phyloP scores from a whole-genome alignment of 257 asterid genomes.

The Ballota nigra region DNA sequence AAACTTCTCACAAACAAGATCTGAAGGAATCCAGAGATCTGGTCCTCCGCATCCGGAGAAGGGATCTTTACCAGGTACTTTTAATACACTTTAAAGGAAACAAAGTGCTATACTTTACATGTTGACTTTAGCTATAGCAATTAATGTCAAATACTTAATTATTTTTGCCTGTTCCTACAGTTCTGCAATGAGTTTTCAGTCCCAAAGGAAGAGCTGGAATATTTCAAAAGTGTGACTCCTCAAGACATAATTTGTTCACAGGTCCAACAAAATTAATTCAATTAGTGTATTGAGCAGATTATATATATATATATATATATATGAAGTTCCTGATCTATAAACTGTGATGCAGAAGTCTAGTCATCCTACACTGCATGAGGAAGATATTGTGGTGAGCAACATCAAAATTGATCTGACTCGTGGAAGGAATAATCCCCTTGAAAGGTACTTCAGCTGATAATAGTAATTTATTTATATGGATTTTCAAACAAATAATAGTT shows the following conservation, averaged over 20 bases:
- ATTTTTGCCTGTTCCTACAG: slow-evolving; percentile 38
- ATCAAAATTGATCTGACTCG: slow-evolving; percentile 77
- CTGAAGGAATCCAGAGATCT: slow-evolving; percentile 86
- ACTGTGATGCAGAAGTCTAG: slow-evolving; percentile 50
- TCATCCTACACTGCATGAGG: slow-evolving; percentile 50
- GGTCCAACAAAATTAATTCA: slow-evolving; percentile 40
- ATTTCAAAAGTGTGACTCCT: slow-evolving; percentile 63
- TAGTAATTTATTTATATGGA: background rate
- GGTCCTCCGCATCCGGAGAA: slow-evolving; percentile 67
- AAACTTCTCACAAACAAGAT: slow-evolving; percentile 56
- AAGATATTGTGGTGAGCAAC: slow-evolving; percentile 69
- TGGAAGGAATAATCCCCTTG: slow-evolving; percentile 74
- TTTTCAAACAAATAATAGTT: background rate
- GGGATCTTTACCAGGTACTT: slow-evolving; percentile 87
- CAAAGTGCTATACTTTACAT: background rate
- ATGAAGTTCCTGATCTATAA: slow-evolving; percentile 25
- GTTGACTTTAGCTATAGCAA: background rate
- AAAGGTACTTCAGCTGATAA: slow-evolving; percentile 42
- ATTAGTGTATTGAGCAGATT: background rate
- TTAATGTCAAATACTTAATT: background rate
- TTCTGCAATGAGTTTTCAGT: slow-evolving; percentile 89
- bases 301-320: background rate
- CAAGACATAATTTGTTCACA: slow-evolving; percentile 89
- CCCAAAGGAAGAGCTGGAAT: slow-evolving; percentile 67
- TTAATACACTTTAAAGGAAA: background rate